Evolutionary conservation across 2,329 filamentous ascomycete genomes (phyloP), one percentile per base, ranked within the genome.

Genomic region (Phaeosphaeriaceae sp.): DNA sequence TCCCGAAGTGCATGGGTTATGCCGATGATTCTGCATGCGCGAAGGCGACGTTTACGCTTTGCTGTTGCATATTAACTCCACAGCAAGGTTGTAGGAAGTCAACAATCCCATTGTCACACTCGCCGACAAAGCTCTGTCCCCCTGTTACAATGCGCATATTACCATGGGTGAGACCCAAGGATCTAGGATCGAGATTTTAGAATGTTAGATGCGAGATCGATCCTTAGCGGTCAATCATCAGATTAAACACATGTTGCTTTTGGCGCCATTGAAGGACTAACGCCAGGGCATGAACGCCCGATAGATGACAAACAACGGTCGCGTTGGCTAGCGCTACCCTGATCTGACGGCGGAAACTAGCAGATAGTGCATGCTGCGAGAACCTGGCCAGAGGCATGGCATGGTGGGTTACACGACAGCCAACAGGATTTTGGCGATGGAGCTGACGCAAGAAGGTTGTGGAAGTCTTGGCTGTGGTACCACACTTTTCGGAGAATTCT

Each of bases 291-390:
- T 50, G 47, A 44, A 29, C 51, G 54, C 51, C 48, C 52, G 49
- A 58, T 52, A 50, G 52, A 58, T 61, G 61, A 56, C 49, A 51
- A 44, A 52, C 41, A 61, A 61, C 63, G 56, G 61, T 35, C 48
- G 54, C 56, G 54, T 56, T 51, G 42, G 46, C 54, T 45, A 34
- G 42, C 42, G 42, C 47, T 41, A 38, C 36, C 54, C 50, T 58
- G 52, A 62, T 59, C 58, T 69, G 67, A 71, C 67, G 66, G 66
- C 65, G 69, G 69, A 63, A 65, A 60, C 69, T 71, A 71, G 66
- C 58, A 63, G 42, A 43, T 40, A 48, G 57, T 60, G 62, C 60
- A 65, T 65, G 61, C 62, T 62, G 56, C 44, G 43, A 46, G 47
- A 56, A 57, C 61, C 61, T 63, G 56, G 55, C 58, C 49, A 47